Conservation (phyloP, 805 yeast species). For the Yueomyces sp. region DNA sequence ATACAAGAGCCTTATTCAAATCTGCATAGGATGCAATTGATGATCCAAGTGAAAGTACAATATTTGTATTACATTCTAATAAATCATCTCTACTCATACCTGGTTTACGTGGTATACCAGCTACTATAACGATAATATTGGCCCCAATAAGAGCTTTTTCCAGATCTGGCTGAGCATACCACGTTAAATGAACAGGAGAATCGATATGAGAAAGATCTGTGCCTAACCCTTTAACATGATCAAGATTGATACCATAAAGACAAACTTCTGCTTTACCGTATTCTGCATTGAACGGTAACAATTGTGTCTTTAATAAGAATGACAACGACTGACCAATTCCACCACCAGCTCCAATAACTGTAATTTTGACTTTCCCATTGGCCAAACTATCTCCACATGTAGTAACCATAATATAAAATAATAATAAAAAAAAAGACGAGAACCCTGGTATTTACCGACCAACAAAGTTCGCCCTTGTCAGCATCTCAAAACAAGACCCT, state of each 20-base stretch:
- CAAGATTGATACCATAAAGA: constrained; percentile 69
- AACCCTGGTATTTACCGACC: no score
- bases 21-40: constrained; percentile 55
- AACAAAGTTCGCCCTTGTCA: no score
- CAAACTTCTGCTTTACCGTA: constrained; percentile 24
- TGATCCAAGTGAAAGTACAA: constrained; percentile 58
- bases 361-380: constrained; percentile 36
- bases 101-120: constrained; percentile 88
- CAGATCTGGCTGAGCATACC: constrained; percentile 28
- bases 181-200: constrained; percentile 46
- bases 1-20: constrained; percentile 56
- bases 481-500: no score
- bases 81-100: constrained; percentile 90
- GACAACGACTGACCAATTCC: constrained; percentile 93
- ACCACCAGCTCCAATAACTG: constrained; percentile 86
- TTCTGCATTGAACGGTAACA: constrained; percentile 35
- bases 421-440: no score
- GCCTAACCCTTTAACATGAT: constrained; percentile 58
- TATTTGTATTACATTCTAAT: constrained; percentile 72
- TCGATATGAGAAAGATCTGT: constrained; percentile 79
- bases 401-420: no score
- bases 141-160: constrained; percentile 21
- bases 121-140: constrained; percentile 37
- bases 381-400: no score
- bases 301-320: constrained; percentile 51